Evolutionary conservation across 2,329 filamentous ascomycete species (phyloP).

Genomic region (Phoma herbarum): DNA sequence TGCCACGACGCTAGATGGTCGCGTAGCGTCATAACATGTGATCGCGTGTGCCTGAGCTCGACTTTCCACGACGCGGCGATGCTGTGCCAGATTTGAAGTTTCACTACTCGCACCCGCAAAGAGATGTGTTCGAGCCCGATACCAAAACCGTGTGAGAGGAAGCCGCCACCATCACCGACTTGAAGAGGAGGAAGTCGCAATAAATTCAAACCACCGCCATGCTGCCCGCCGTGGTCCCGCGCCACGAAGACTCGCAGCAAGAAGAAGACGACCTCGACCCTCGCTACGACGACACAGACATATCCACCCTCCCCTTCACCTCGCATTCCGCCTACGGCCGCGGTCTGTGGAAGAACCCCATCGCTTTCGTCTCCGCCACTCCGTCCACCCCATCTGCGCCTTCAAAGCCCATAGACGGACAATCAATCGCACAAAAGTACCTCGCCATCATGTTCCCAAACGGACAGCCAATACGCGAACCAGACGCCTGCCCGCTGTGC

Average conservation of each 20-base stretch:
- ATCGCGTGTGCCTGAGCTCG: background rate
- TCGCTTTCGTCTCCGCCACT: slow-evolving; percentile 67
- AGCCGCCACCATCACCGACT: background rate
- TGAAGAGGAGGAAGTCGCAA: background rate
- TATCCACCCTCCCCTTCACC: slow-evolving; percentile 66
- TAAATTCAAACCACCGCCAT: background rate
- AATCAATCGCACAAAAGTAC: slow-evolving; percentile 68
- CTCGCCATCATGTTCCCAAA: slow-evolving; percentile 71
- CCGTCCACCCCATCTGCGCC: slow-evolving; percentile 27
- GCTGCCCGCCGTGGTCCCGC: slow-evolving; percentile 9
- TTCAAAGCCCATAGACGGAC: slow-evolving; percentile 55
- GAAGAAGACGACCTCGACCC: slow-evolving; percentile 29
- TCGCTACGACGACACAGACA: slow-evolving; percentile 56
- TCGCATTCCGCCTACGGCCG: slow-evolving; percentile 67
- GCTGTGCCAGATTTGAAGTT: background rate
- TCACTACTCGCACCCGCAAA: background rate
- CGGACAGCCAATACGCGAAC: slow-evolving; percentile 32
- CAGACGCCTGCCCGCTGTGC: slow-evolving; percentile 37
- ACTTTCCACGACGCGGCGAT: background rate
- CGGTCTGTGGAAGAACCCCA: slow-evolving; percentile 68
- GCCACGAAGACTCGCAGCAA: slow-evolving; percentile 12
- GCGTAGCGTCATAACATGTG: slow-evolving; percentile 19
- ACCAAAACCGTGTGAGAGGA: background rate
- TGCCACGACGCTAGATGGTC: slow-evolving; percentile 33
- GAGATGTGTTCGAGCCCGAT: slow-evolving; percentile 2